phyloP scores from a whole-genome alignment of 805 yeast species.

The Metschnikowia arizonensis region DNA sequence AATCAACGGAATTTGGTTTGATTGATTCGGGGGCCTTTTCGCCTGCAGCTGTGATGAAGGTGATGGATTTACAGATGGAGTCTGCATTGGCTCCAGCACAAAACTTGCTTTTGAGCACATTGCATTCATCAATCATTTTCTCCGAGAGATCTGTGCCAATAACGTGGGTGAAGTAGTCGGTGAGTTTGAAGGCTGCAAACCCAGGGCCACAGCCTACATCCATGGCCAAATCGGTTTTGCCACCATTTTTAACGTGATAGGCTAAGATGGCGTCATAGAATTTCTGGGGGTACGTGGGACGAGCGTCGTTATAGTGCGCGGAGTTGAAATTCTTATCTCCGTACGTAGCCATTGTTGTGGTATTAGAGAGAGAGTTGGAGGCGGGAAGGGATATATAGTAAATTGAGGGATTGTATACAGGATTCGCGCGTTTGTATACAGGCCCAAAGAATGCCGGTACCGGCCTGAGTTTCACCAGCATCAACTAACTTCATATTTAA shows the following conservation, averaged over 20 bases:
- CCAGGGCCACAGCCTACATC: conserved; percentile 87
- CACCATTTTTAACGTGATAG: conserved; percentile 36
- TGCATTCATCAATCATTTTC: conserved; percentile 46
- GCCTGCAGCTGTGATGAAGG: conserved; percentile 24
- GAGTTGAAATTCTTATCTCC: conserved; percentile 51
- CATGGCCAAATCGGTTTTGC: conserved; percentile 36
- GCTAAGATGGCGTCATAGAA: conserved; percentile 42
- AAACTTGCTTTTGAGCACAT: conserved; percentile 12
- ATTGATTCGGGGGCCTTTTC: conserved; percentile 25
- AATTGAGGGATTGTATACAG: too few species aligned
- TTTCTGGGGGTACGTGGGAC: conserved; percentile 63
- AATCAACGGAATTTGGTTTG: conserved; percentile 42
- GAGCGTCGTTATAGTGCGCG: conserved; percentile 46
- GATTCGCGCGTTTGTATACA: too few species aligned
- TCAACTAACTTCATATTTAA: too few species aligned
- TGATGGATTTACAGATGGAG: conserved; percentile 9
- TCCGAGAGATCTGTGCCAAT: conserved; percentile 62
- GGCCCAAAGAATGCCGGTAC: too few species aligned
- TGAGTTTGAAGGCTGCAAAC: conserved; percentile 56
- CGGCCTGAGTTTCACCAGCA: too few species aligned
- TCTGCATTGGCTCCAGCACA: conserved; percentile 7
- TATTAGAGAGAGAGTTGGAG: conserved; percentile 17
- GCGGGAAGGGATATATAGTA: too few species aligned
- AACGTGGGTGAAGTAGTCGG: conserved; percentile 42
- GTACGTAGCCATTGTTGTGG: conserved; percentile 52